These are phyloP conservation scores for Tylopilus plumbeoviolaceoides DNA, from an alignment of 768 basidiomycete species.

Conservation along the genomic window DNA sequence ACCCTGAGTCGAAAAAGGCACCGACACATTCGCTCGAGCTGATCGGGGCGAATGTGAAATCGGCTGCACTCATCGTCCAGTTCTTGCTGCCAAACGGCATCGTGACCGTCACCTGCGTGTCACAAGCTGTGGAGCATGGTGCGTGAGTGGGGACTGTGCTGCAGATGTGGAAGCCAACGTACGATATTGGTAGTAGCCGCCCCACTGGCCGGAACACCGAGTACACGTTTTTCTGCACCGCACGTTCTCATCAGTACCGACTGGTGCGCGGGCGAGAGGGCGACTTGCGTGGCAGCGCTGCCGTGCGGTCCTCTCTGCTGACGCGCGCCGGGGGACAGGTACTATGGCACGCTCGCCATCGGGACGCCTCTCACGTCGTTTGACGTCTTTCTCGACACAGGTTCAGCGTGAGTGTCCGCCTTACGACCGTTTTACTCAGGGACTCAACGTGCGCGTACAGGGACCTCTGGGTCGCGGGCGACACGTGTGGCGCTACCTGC, in stretches of 20 bases:
- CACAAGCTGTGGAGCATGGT: constrained; percentile 27
- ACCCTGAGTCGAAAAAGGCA: constrained; percentile 44
- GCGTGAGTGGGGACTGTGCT: not conserved
- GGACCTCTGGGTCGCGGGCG: constrained; percentile 50
- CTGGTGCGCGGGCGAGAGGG: no score
- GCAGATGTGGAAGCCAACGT: constrained; percentile 1
- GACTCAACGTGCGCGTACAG: constrained; percentile 18
- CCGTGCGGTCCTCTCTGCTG: not conserved
- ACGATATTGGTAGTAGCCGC: constrained; percentile 50
- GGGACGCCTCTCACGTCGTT: constrained; percentile 47
- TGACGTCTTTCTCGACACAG: constrained; percentile 51
- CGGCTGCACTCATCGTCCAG: constrained; percentile 46
- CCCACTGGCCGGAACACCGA: constrained; percentile 42
- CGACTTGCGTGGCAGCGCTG: constrained; percentile 15
- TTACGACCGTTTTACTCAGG: not conserved
- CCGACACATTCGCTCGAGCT: constrained; percentile 45
- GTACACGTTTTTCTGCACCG: constrained; percentile 49
- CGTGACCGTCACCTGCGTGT: constrained; percentile 34
- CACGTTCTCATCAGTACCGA: no score
- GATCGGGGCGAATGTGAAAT: constrained; percentile 43
- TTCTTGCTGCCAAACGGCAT: constrained; percentile 43
- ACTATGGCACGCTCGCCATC: constrained; percentile 37
- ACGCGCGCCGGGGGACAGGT: constrained; percentile 17
- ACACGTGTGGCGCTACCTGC: constrained; percentile 36
- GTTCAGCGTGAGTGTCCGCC: constrained; percentile 31